Evolutionary conservation across 345 rosid species (phyloP), one percentile per base, ranked within the genome.

Genomic region (Arabidopsis arenosa): DNA sequence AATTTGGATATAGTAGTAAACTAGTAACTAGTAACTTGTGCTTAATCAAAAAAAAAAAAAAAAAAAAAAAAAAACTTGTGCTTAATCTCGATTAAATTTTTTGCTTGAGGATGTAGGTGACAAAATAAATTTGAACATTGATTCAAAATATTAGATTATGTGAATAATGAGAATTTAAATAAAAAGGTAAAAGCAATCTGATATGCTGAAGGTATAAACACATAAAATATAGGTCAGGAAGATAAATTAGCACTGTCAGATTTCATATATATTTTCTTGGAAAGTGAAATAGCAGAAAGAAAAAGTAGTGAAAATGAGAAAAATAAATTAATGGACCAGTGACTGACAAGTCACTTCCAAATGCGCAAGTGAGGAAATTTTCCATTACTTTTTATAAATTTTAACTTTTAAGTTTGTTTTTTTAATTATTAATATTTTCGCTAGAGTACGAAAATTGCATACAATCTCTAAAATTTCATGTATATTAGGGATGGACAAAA

Each of bases 271-370:
- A 62, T 70, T 15, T 70, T 77, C 60, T 70, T 53, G 84, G 56
- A 69, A 79, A 79, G 78, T 77, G 48, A 63, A 61, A 56, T 45
- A 54, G 72, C 74, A 66, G 73, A 73, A 54, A 79, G 72, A 78
- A 59, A 23, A 79, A 61, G 37, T 23, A 41, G 49, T 8, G 13
- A 63, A 59, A 26, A 44, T 18, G 52, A 59, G 9, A 60, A 51
- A 36, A 11, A 44, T 30, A 52, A 28, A 28, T 23, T 28, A 28
- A 52, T 43, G 69, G 70, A 62, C 72, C 66, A 70, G 44, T 68
- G 54, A 64, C 73, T 43, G 82, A 72, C 44, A 75, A 60, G 85
- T 82, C 83, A 72, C 81, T 71, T 73, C 77, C 75, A 76, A 53
- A 68, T 49, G 62, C 61, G 21, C 51, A 66, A 75, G 53, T 47